Conservation (phyloP, 257 asterid species). For the Rehmannia glutinosa region DNA sequence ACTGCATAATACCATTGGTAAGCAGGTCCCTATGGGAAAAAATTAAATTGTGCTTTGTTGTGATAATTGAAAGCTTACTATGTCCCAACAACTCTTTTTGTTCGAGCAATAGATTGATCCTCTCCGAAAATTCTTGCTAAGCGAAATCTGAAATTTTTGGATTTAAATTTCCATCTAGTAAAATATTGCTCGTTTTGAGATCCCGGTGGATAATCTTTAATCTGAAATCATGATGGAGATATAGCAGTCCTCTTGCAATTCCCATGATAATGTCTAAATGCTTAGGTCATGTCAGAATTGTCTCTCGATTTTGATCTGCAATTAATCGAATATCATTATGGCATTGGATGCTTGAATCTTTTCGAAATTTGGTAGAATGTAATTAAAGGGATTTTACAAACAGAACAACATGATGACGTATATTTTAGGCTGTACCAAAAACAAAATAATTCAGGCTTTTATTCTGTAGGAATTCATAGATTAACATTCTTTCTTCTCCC, state of each 20-base stretch:
- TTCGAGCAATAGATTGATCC: conserved; percentile 20
- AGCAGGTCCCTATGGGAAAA: neutral
- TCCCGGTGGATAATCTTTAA: conserved; percentile 39
- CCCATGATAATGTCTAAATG: conserved; percentile 36
- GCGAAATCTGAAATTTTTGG: conserved; percentile 45
- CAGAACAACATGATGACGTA: neutral
- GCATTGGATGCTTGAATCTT: too few relatives aligned
- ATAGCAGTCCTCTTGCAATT: conserved; percentile 35
- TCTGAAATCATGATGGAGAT: conserved; percentile 46
- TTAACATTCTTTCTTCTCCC: conserved; percentile 35
- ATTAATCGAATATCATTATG: neutral
- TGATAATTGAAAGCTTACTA: conserved; percentile 29
- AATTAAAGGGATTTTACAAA: too few relatives aligned
- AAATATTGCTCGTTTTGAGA: conserved; percentile 41
- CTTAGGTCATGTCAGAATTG: conserved; percentile 27
- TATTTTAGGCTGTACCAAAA: conserved; percentile 18
- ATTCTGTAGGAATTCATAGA: conserved; percentile 36
- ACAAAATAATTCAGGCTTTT: conserved; percentile 37
- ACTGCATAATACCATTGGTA: conserved; percentile 18
- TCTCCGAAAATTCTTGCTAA: conserved; percentile 35
- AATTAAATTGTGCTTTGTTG: neutral
- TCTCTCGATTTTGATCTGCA: conserved; percentile 23
- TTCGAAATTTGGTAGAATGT: neutral
- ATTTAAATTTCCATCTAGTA: conserved; percentile 29
- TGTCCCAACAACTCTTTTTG: conserved; percentile 41